Conservation (phyloP, 441 rosid genomes). For the Raphanus hybrid region DNA sequence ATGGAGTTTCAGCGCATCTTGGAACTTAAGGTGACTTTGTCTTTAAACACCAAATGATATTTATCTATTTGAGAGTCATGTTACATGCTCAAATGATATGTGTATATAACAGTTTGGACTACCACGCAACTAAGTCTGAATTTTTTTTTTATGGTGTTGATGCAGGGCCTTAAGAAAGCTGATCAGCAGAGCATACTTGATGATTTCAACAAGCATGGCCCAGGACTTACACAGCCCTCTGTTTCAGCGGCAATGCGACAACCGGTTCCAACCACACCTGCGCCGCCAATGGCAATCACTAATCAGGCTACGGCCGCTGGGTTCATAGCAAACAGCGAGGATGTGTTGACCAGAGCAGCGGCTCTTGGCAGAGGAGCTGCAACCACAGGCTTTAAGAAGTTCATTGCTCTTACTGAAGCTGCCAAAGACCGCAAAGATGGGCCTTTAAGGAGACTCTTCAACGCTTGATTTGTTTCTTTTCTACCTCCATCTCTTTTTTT, state of each 20-base stretch:
- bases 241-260: slow-evolving; percentile 49
- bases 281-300: slow-evolving; percentile 48
- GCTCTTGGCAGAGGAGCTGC: slow-evolving; percentile 99
- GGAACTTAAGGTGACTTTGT: slow-evolving; percentile 84
- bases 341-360: slow-evolving; percentile 94
- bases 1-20: slow-evolving; percentile 99
- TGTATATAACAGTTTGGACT: not conserved
- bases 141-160: slow-evolving; percentile 17
- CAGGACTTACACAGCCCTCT: slow-evolving; percentile 66
- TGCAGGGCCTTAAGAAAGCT: slow-evolving; percentile 91
- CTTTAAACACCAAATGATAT: not conserved
- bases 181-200: slow-evolving; percentile 93
- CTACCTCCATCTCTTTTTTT: not conserved
- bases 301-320: slow-evolving; percentile 59
- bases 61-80: not conserved
- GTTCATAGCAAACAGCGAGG: slow-evolving; percentile 87
- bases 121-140: not conserved
- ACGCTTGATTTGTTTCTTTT: slow-evolving; percentile 45
- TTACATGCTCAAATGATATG: not conserved
- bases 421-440: slow-evolving; percentile 98
- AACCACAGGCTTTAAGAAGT: slow-evolving; percentile 96
- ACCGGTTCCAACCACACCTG: slow-evolving; percentile 53
- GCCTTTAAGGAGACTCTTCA: slow-evolving; percentile 86
- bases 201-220: slow-evolving; percentile 93
- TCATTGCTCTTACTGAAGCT: slow-evolving; percentile 99